phyloP scores from a whole-genome alignment of 1,284 basidiomycete species.

The Cutaneotrichosporon spelunceum region DNA sequence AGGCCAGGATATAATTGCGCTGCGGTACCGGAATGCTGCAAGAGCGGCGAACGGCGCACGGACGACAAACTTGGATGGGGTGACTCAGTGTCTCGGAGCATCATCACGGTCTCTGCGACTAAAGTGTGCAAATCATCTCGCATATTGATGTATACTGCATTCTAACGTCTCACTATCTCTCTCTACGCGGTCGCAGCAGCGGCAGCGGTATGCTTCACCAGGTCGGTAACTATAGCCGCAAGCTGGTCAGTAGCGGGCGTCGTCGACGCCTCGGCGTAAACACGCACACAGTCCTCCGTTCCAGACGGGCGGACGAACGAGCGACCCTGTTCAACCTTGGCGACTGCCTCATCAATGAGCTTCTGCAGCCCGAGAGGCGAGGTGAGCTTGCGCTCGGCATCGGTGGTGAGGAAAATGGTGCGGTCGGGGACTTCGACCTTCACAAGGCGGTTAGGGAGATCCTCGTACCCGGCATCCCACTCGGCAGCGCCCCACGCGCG shows the following conservation, averaged over 20 bases:
- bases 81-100: background rate
- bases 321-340: constrained; percentile 76
- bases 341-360: constrained; percentile 81
- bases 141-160: constrained; percentile 4
- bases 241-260: constrained; percentile 75
- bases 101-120: background rate
- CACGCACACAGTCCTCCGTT: constrained; percentile 96
- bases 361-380: constrained; percentile 76
- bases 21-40: too few relatives aligned
- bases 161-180: background rate
- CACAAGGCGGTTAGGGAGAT: constrained; percentile 93
- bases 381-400: constrained; percentile 86
- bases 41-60: background rate
- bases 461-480: constrained; percentile 92
- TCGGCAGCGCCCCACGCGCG: constrained; percentile 76
- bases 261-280: constrained; percentile 88
- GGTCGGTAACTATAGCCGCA: constrained; percentile 35
- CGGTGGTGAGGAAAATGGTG: constrained; percentile 80
- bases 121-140: background rate
- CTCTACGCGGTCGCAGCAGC: constrained; percentile 14
- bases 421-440: constrained; percentile 89
- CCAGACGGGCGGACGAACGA: constrained; percentile 95
- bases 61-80: background rate
- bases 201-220: constrained; percentile 27
- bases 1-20: too few relatives aligned